These are phyloP conservation scores for Piloderma croceum DNA, from an alignment of 768 basidiomycete species.

Conservation along the genomic window DNA sequence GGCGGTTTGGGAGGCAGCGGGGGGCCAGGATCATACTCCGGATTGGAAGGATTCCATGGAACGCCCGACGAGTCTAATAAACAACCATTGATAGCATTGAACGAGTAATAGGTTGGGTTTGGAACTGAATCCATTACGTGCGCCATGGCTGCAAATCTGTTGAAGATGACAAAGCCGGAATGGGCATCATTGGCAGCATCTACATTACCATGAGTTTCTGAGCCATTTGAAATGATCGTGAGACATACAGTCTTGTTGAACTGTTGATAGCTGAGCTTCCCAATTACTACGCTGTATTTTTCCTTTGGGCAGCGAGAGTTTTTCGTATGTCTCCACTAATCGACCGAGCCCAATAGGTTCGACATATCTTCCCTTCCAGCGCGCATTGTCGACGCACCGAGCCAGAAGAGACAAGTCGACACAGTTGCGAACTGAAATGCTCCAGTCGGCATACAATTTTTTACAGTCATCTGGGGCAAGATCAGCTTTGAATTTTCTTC, in stretches of 20 bases:
- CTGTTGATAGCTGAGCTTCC: slow-evolving; percentile 42
- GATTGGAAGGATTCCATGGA: slow-evolving; percentile 55
- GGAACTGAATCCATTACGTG: slow-evolving; percentile 29
- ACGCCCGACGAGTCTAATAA: slow-evolving; percentile 33
- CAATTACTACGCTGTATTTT: slow-evolving; percentile 64
- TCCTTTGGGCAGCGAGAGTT: slow-evolving; percentile 50
- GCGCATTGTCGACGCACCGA: slow-evolving; percentile 59
- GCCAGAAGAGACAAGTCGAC: slow-evolving; percentile 71
- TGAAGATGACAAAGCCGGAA: slow-evolving; percentile 52
- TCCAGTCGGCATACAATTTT: slow-evolving; percentile 51
- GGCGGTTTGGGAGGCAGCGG: slow-evolving; percentile 43
- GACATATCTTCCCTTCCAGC: slow-evolving; percentile 71
- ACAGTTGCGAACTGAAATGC: slow-evolving; percentile 40
- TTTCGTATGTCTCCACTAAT: slow-evolving; percentile 57
- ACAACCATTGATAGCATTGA: slow-evolving; percentile 45
- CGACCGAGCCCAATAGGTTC: slow-evolving; percentile 56
- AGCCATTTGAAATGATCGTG: slow-evolving; percentile 2
- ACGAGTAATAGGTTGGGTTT: slow-evolving; percentile 44
- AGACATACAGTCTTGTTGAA: slow-evolving; percentile 58
- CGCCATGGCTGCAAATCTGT: slow-evolving; percentile 40
- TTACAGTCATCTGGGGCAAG: slow-evolving; percentile 51
- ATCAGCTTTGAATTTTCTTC: not conserved
- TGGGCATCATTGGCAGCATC: slow-evolving; percentile 74
- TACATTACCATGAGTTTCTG: slow-evolving; percentile 19
- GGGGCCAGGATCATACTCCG: slow-evolving; percentile 68